A percentile compares a stretch with the other conserved stretches of the same genome.
Evolutionary conservation across 2,329 filamentous ascomycete species (phyloP).

Genomic region (Pseudogymnoascus sp.): DNA sequence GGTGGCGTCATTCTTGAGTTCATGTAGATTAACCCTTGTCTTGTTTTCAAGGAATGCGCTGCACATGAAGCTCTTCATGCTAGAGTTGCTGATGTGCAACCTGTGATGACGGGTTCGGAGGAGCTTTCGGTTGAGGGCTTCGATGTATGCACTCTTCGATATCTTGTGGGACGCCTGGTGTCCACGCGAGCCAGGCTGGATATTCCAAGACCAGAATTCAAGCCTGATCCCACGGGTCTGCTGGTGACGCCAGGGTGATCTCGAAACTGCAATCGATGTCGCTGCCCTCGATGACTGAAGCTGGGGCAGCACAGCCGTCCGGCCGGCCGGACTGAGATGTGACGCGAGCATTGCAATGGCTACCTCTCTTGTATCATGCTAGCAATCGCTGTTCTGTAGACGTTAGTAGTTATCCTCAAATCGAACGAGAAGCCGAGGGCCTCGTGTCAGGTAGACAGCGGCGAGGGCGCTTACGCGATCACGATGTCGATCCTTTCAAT

Average conservation of each 20-base stretch:
- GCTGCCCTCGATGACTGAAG: conserved; percentile 2
- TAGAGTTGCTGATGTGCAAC: conserved; percentile 25
- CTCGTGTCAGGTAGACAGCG: background rate
- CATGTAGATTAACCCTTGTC: conserved; percentile 17
- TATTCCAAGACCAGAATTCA: conserved; percentile 39
- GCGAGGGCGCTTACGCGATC: background rate
- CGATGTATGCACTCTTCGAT: conserved; percentile 40
- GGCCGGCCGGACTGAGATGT: conserved; percentile 17
- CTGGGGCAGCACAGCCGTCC: conserved; percentile 14
- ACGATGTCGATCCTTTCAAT: conserved; percentile 2
- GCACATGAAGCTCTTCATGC: conserved; percentile 37
- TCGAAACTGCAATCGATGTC: conserved; percentile 15
- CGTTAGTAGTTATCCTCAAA: background rate
- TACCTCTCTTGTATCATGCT: conserved; percentile 10
- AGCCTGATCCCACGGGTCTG: conserved; percentile 45
- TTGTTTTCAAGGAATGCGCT: conserved; percentile 33
- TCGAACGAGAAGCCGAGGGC: background rate
- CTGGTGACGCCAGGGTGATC: conserved; percentile 22
- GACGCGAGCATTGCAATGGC: conserved; percentile 24
- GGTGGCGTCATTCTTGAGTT: conserved; percentile 6
- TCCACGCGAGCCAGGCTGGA: conserved; percentile 38
- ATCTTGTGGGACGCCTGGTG: conserved; percentile 36
- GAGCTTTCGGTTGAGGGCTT: conserved; percentile 38
- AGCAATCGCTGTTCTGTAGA: background rate
- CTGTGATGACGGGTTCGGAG: conserved; percentile 41